Evolutionary conservation across 148 eudicot genomes (phyloP), one percentile per base, ranked within the genome.

Genomic region (Polygonum aviculare): DNA sequence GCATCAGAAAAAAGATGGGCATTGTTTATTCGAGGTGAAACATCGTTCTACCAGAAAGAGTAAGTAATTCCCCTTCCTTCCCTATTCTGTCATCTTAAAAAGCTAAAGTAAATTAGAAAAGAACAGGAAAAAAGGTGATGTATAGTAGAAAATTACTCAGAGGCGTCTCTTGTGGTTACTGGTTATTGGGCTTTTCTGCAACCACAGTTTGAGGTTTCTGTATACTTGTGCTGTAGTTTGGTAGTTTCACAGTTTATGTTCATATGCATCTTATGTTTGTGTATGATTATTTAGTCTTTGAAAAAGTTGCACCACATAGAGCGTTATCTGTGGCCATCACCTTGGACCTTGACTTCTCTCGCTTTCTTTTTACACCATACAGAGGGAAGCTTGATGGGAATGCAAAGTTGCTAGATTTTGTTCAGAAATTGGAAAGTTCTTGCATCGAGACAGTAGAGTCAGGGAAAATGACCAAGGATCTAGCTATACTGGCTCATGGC

Each of bases 391-490:
- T 90, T 72, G 94, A 90, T 74, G 77, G 81, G 14, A 86, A 90
- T 49, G 76, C 82, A 67, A 79, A 49, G 81, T 77, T 90, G 82
- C 69, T 81, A 69, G 89, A 86, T 78, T 89, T 89, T 71, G 84
- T 84, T 65, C 84, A 84, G 76, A 86, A 87, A 69, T 84, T 89
- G 63, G 94, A 90, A 83, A 74, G 78, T 48, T 87, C 91, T 33
- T 90, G 94, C 77, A 69, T 88, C 62, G 94, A 76, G 78, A 90
- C 94, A 10, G 91, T 90, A 12, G 94, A 90, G 78, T 83, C 94
- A 0, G 94, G 94, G 73, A 90, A 88, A 82, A 88, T 90, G 94
- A 90, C 94, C 31, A 90, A 90, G 83, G 94, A 90, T 82, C 88
- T 90, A 73, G 91, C 94, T 21, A 78, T 88, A 78, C 86, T 88